phyloP scores from a whole-genome alignment of 495 filamentous ascomycete species.

The Penicillium atrosanguineum region DNA sequence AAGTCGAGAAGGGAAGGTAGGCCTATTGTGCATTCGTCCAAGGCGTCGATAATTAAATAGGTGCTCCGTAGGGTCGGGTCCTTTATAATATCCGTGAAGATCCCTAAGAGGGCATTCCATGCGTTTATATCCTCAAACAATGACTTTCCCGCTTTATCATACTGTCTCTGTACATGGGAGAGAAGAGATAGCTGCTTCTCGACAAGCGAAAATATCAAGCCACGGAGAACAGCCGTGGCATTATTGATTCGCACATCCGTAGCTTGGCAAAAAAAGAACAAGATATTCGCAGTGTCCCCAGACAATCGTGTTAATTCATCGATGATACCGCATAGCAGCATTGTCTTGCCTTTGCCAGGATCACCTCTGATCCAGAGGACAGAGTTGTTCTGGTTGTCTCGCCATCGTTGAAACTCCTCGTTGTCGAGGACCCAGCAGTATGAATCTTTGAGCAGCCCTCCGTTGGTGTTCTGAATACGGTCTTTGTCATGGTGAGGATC shows the following conservation, averaged over 20 bases:
- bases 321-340: slow-evolving; percentile 43
- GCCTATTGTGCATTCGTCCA: slow-evolving; percentile 44
- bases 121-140: slow-evolving; percentile 37
- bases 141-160: slow-evolving; percentile 9
- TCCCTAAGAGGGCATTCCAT: slow-evolving; percentile 26
- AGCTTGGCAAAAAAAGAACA: slow-evolving; percentile 50
- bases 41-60: slow-evolving; percentile 46
- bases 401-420: slow-evolving; percentile 28
- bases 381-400: background rate
- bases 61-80: slow-evolving; percentile 24
- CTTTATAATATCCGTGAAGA: slow-evolving; percentile 33
- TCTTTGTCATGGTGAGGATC: slow-evolving; percentile 39
- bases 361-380: slow-evolving; percentile 30
- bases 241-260: slow-evolving; percentile 34
- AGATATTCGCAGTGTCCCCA: slow-evolving; percentile 18
- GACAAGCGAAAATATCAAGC: slow-evolving; percentile 40
- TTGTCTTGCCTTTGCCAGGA: slow-evolving; percentile 36
- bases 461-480: slow-evolving; percentile 21
- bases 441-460: slow-evolving; percentile 36
- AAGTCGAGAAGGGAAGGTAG: slow-evolving; percentile 20
- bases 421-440: slow-evolving; percentile 44
- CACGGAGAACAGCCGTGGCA: slow-evolving; percentile 38
- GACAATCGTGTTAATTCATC: slow-evolving; percentile 24
- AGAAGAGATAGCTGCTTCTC: slow-evolving; percentile 31
- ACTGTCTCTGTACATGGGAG: slow-evolving; percentile 19